Evolutionary conservation across 2,329 filamentous ascomycete species (phyloP).

Genomic region (Exophiala lecanii-corni): DNA sequence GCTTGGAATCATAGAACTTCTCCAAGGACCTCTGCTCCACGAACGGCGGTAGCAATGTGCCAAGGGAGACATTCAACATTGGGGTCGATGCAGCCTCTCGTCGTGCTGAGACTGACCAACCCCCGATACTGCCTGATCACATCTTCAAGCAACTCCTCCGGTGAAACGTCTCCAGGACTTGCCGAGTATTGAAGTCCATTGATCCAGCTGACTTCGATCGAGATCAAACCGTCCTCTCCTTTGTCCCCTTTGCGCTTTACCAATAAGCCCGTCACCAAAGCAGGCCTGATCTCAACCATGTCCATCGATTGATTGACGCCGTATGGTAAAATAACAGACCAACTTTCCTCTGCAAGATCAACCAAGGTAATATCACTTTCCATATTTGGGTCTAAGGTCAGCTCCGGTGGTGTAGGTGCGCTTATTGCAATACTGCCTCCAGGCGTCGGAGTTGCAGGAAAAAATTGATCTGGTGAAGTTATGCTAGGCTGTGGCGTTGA

Average conservation of each 20-base stretch:
- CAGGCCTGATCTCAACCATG: constrained; percentile 37
- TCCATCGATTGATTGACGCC: constrained; percentile 39
- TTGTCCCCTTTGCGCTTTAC: constrained; percentile 41
- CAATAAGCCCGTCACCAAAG: constrained; percentile 44
- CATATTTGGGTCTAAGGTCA: constrained; percentile 18
- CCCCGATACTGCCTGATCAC: constrained; percentile 43
- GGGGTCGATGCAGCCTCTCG: constrained; percentile 39
- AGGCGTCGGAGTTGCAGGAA: constrained; percentile 35
- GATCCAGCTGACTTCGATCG: constrained; percentile 41
- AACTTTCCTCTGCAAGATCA: constrained; percentile 57
- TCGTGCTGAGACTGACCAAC: constrained; percentile 39
- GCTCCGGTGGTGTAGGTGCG: constrained; percentile 25
- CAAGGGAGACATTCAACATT: constrained; percentile 41
- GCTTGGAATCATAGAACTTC: constrained; percentile 17
- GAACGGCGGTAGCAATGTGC: constrained; percentile 44
- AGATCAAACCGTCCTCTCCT: constrained; percentile 38
- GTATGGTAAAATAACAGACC: constrained; percentile 53
- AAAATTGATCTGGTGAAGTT: constrained; percentile 39
- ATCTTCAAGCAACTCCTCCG: constrained; percentile 37
- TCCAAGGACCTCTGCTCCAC: constrained; percentile 28
- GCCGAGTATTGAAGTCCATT: constrained; percentile 28
- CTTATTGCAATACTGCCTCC: constrained; percentile 20
- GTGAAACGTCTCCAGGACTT: constrained; percentile 1
- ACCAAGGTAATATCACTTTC: constrained; percentile 55
- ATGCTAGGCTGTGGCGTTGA: constrained; percentile 26